phyloP scores from a whole-genome alignment of 1,139 yeast species.

The Candida sp. region DNA sequence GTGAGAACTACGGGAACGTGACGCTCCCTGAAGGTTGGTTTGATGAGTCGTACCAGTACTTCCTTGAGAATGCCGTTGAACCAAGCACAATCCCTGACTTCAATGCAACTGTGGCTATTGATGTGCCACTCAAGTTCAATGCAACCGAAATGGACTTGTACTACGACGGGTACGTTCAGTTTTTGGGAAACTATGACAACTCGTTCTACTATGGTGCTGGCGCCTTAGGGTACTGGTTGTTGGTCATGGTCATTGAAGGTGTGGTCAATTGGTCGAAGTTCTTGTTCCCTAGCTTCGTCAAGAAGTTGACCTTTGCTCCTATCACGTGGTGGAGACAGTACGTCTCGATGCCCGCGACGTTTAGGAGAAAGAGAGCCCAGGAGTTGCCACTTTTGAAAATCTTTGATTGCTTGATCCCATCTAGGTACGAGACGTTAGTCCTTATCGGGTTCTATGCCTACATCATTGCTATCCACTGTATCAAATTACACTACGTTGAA shows the following conservation, averaged over 20 bases:
- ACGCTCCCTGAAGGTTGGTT: constrained; percentile 20
- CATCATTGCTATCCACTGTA: constrained; percentile 39
- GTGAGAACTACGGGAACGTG: constrained; percentile 9
- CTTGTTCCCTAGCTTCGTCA: constrained; percentile 28
- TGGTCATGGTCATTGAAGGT: constrained; percentile 44
- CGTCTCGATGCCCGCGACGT: constrained; percentile 35
- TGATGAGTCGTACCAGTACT: constrained; percentile 20
- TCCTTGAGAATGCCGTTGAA: constrained; percentile 20
- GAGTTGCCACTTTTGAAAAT: constrained; percentile 21
- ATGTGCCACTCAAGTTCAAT: constrained; percentile 29
- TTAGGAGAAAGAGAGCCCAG: constrained; percentile 27
- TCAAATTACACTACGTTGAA: constrained; percentile 20
- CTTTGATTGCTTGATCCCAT: constrained; percentile 30
- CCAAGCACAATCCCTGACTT: constrained; percentile 24
- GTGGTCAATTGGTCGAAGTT: constrained; percentile 44
- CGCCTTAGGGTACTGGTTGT: constrained; percentile 51
- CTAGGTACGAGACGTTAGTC: constrained; percentile 27
- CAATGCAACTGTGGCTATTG: constrained; percentile 21
- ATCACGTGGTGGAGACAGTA: constrained; percentile 30
- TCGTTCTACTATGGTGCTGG: constrained; percentile 55
- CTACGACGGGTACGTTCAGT: constrained; percentile 26
- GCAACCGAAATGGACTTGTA: constrained; percentile 16
- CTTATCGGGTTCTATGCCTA: constrained; percentile 40
- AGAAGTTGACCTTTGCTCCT: constrained; percentile 24
- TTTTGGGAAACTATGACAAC: constrained; percentile 37